phyloP scores from a whole-genome alignment of 352 stramenopile genomes.

The Globisporangium echinulatum region DNA sequence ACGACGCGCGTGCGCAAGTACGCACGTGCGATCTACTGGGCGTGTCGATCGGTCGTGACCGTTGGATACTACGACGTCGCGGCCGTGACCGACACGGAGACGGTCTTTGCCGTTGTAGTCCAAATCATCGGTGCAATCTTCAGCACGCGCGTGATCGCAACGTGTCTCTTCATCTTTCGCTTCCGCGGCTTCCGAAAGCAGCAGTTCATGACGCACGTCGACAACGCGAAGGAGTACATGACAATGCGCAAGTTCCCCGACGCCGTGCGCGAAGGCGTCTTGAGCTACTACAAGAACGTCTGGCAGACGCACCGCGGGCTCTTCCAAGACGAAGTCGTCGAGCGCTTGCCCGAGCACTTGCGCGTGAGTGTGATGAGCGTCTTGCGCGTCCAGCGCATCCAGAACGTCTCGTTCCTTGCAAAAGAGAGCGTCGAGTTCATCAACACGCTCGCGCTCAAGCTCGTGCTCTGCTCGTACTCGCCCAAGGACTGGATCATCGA shows the following conservation, averaged over 20 bases:
- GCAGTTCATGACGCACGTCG: constrained; percentile 60
- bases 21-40: constrained; percentile 50
- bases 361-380: constrained; percentile 48
- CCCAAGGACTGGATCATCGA: constrained; percentile 75
- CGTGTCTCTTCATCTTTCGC: constrained; percentile 66
- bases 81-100: constrained; percentile 46
- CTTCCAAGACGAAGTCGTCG: constrained; percentile 35
- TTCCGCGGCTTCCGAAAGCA: constrained; percentile 50
- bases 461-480: constrained; percentile 46
- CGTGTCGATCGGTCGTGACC: constrained; percentile 43
- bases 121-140: constrained; percentile 64
- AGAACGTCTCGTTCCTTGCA: constrained; percentile 46
- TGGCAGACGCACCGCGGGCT: constrained; percentile 49
- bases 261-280: constrained; percentile 43
- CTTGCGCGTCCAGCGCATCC: constrained; percentile 50
- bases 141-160: constrained; percentile 59
- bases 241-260: constrained; percentile 53
- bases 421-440: constrained; percentile 69
- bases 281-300: constrained; percentile 53
- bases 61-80: constrained; percentile 59
- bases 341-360: constrained; percentile 50
- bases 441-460: constrained; percentile 48
- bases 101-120: constrained; percentile 42
- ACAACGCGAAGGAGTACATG: constrained; percentile 75
- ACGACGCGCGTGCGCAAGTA: constrained; percentile 42